Base-by-base conservation (phyloP, 805 yeast genomes). In the Diddensiella transvaalensis region DNA sequence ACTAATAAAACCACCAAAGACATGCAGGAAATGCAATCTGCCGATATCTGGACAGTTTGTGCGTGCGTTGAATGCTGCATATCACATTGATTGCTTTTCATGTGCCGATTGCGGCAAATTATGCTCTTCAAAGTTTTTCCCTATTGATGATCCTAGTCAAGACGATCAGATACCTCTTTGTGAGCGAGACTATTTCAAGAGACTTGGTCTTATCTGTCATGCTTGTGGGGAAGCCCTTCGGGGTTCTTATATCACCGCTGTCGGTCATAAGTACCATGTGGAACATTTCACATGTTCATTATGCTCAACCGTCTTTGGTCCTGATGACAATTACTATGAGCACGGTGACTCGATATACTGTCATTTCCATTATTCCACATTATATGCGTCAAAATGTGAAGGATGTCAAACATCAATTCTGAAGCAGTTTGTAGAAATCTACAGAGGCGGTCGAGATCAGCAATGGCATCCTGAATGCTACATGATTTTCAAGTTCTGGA, bases 381-480 rank as follows among this genome's bases (percentile, higher is more conserved):
- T 79, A 43, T 84, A 82, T 64, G 96, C 98, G 1, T 83, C 85
- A 26, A 82, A 83, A 48, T 93, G 99, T 69, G 95, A 87, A 69
- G 96, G 98, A 26, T 93, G 99, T 69, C 77, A 82, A 49, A 83
- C 87, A 32, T 87, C 97, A 1, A 93, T 95, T 45, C 78, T 95
- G 32, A 89, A 89, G 62, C 98, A 93, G 63, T 93, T 89, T 66
- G 96, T 91, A 32, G 96, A 91, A 65, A 80, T 91, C 40, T 87
- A 81, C 52, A 76, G 93, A 57, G 96, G 96, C 44, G 96, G 96
- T 19, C 77, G 83, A 57, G 84, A 86, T 50, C 96, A 90, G 65
- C 95, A 88, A 63, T 93, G 99, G 99, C 99, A 93, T 67, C 98
- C 97, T 1, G 98, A 95, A 64, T 93, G 99, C 71, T 93, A 89